Base-by-base conservation (phyloP, 1,284 basidiomycete genomes). In the Stygiomarasmius scandens region DNA sequence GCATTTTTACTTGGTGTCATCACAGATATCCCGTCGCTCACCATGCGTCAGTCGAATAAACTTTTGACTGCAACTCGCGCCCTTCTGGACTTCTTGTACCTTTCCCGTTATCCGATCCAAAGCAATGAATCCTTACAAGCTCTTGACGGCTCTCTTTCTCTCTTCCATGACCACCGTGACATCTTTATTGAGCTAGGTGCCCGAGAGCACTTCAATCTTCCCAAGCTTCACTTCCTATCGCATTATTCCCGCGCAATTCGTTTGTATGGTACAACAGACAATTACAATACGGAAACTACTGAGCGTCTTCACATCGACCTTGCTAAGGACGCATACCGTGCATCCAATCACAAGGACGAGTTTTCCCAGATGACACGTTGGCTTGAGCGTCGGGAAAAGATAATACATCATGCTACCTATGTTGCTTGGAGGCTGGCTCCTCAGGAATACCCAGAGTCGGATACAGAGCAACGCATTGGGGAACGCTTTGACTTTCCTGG, bases 301-400 rank as follows among this genome's bases (percentile, higher is more conserved):
- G 50, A 58, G 24, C 29, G 23, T 1, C 36, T 58, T 0, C 51
- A 58, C n/a, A 58, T 58, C 14, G 43, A 55, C 29, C 52, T 59
- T 43, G 58, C 58, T 3, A 59, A 59, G 20, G 36, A 55, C 16
- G 49, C 41, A 0, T 59, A 49, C 41, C 25, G 43, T 5, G 50
- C 56, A 1, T 46, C 24, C 2, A 59, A 59, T 38, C 51, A 49
- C 14, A 43, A 43, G 8, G 54, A 59, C n/a, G 49, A 52, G 14
- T 59, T 53, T 29, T 29, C 58, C 0, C 58, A 59, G 67, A 79
- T 77, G 69, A 72, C 61, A 23, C 64, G n/a, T 63, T 74, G 49
- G 66, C 63, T 46, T 63, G 68, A 32, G 25, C 58, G 9, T 38
- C 60, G 11, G 25, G 54, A 16, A 51, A 58, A 12, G 63, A 61